These are phyloP conservation scores for Peronospora destructor DNA, from an alignment of 352 stramenopile species.

Conservation along the genomic window DNA sequence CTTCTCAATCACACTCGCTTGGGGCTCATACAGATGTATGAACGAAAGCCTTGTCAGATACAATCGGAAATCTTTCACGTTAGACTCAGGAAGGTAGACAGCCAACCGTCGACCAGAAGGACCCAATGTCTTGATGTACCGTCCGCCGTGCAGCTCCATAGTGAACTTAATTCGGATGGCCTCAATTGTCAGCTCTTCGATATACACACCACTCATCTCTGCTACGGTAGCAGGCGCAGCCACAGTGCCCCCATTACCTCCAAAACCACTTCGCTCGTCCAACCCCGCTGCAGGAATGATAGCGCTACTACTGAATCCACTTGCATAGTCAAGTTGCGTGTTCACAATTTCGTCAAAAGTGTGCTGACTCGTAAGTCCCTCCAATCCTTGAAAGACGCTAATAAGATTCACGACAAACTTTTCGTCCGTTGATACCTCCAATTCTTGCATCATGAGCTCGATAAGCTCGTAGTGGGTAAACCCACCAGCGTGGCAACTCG, in stretches of 20 bases:
- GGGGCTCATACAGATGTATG: slow-evolving; percentile 75
- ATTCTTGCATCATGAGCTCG: slow-evolving; percentile 80
- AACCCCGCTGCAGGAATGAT: slow-evolving; percentile 17
- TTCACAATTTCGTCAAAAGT: slow-evolving; percentile 80
- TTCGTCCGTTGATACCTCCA: slow-evolving; percentile 86
- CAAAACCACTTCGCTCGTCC: slow-evolving; percentile 20
- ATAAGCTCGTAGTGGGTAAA: slow-evolving; percentile 84
- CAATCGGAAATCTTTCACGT: slow-evolving; percentile 83
- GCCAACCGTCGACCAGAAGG: slow-evolving; percentile 63
- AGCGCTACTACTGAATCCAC: slow-evolving; percentile 14
- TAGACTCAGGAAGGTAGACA: slow-evolving; percentile 83
- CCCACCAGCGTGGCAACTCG: slow-evolving; percentile 61
- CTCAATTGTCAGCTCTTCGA: slow-evolving; percentile 83
- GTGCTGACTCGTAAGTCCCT: slow-evolving; percentile 60
- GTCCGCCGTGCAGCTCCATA: slow-evolving; percentile 80
- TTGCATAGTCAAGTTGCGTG: slow-evolving; percentile 60
- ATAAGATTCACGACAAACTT: slow-evolving; percentile 89
- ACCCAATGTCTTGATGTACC: slow-evolving; percentile 79
- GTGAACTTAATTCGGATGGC: slow-evolving; percentile 80
- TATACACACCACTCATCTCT: slow-evolving; percentile 67
- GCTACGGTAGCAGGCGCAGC: slow-evolving; percentile 11
- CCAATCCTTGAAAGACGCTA: slow-evolving; percentile 82
- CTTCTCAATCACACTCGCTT: slow-evolving; percentile 67
- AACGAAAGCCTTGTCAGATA: slow-evolving; percentile 81
- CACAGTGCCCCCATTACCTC: slow-evolving; percentile 10